A percentile compares a stretch with the other conserved stretches of the same genome.
Conservation (phyloP, 192 early-diverging fungal genomes). For the Backusella circina region DNA sequence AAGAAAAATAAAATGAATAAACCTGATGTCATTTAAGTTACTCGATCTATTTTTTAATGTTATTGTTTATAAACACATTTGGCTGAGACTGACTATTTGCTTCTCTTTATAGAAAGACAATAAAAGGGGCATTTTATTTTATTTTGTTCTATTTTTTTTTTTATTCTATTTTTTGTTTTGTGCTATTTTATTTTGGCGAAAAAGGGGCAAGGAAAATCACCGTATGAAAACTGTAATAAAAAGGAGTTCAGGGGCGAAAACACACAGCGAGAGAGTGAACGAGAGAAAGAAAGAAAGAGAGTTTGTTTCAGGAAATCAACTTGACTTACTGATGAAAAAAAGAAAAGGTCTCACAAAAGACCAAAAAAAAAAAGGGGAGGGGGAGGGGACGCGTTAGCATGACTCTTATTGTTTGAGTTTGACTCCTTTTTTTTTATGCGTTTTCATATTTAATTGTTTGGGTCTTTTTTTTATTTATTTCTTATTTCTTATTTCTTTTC, state of each 20-base stretch:
- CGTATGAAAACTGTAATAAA: neutral
- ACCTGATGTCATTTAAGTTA: neutral
- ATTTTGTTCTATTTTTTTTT: neutral
- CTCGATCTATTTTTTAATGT: neutral
- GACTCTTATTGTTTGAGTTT: constrained; percentile 6
- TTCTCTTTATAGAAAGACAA: neutral
- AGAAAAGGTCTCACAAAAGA: neutral
- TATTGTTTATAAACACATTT: neutral
- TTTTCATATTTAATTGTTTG: constrained; percentile 8
- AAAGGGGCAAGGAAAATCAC: neutral
- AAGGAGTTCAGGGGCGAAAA: neutral
- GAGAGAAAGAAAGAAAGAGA: neutral
- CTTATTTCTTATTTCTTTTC: neutral
- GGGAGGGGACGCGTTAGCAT: neutral
- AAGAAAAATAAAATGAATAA: neutral
- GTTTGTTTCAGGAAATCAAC: neutral
- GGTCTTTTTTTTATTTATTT: neutral
- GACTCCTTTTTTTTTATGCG: neutral
- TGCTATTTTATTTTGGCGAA: neutral
- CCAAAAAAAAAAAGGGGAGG: neutral
- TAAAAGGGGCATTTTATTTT: neutral
- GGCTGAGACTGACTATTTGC: neutral
- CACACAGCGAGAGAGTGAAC: neutral
- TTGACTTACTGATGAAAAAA: neutral
- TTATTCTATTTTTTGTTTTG: neutral